These are phyloP conservation scores for Verticillium tricorpus DNA, from an alignment of 2,329 filamentous ascomycete genomes.

Conservation along the genomic window DNA sequence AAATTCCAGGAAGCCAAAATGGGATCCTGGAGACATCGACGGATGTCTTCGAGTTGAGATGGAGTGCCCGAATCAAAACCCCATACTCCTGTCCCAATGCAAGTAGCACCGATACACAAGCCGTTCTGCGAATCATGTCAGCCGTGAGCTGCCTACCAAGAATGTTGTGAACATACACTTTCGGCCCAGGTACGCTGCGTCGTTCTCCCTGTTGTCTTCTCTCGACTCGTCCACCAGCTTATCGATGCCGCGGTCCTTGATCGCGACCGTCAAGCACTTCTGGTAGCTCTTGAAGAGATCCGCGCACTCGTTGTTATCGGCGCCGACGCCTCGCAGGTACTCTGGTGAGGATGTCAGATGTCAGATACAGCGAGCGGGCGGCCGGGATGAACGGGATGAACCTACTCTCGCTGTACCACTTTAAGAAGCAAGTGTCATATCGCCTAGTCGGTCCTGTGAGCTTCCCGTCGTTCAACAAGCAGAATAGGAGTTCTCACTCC, in stretches of 20 bases:
- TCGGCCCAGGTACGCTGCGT: slow-evolving; percentile 47
- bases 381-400: slow-evolving; percentile 11
- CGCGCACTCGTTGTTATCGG: slow-evolving; percentile 78
- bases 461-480: background rate
- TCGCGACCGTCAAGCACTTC: slow-evolving; percentile 76
- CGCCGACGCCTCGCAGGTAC: slow-evolving; percentile 81
- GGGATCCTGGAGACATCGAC: background rate
- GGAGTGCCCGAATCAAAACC: background rate
- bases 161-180: slow-evolving; percentile 29
- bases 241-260: slow-evolving; percentile 89
- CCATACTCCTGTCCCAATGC: background rate
- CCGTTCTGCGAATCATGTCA: background rate
- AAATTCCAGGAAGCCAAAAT: background rate
- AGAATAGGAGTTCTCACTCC: slow-evolving; percentile 54
- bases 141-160: background rate
- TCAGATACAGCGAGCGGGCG: slow-evolving; percentile 6
- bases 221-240: slow-evolving; percentile 87
- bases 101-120: background rate
- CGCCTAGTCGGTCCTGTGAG: slow-evolving; percentile 48
- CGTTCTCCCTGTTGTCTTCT: slow-evolving; percentile 84
- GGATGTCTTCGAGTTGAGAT: background rate
- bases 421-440: slow-evolving; percentile 96
- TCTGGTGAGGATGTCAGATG: slow-evolving; percentile 46
- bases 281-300: slow-evolving; percentile 85
- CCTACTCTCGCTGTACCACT: slow-evolving; percentile 99